Evolutionary conservation across 257 asterid genomes (phyloP).

Genomic region (Nicotiana sylvestris): DNA sequence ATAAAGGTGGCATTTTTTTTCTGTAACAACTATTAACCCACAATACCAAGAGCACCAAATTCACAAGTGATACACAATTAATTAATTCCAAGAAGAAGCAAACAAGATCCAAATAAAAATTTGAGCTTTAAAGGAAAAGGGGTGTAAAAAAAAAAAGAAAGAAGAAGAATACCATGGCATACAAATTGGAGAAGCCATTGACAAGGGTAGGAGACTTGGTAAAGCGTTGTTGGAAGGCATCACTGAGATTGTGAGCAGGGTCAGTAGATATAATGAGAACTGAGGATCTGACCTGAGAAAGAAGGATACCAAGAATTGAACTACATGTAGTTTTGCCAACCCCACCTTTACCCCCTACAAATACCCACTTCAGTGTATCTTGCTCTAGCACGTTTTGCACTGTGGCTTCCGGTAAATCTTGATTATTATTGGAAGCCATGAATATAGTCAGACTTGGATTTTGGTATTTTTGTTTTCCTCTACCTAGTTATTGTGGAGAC

Average conservation of each 20-base stretch:
- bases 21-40: background rate
- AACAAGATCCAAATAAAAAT: background rate
- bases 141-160: background rate
- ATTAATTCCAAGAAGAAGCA: background rate
- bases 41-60: background rate
- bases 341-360: slow-evolving; percentile 97
- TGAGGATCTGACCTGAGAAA: slow-evolving; percentile 64
- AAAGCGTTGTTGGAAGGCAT: slow-evolving; percentile 88
- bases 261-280: slow-evolving; percentile 95
- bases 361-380: slow-evolving; percentile 82
- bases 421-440: slow-evolving; percentile 50
- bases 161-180: slow-evolving; percentile 68
- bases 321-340: slow-evolving; percentile 96
- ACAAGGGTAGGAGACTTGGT: slow-evolving; percentile 90
- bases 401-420: slow-evolving; percentile 65
- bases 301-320: slow-evolving; percentile 66
- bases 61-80: background rate
- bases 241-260: slow-evolving; percentile 97
- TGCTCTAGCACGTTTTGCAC: slow-evolving; percentile 73
- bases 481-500: background rate
- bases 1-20: background rate
- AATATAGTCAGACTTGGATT: background rate
- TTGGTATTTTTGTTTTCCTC: no score
- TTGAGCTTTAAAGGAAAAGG: background rate
- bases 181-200: slow-evolving; percentile 85